Evolutionary conservation across 371 early-diverging fungal species (phyloP).

Genomic region (Parasitella parasitica): DNA sequence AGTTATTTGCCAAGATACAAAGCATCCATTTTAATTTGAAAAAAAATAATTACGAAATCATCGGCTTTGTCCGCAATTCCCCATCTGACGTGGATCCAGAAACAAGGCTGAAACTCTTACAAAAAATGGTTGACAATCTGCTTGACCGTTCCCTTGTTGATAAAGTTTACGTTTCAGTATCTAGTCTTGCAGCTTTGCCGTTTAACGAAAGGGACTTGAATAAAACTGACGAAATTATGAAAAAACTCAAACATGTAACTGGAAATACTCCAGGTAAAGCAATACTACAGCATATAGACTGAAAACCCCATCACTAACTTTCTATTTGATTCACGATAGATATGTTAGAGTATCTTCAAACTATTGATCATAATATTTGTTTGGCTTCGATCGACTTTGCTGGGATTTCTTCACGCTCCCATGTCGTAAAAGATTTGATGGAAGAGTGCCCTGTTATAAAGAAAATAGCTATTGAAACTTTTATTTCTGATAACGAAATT

Average conservation of each 20-base stretch:
- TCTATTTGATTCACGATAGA: conserved; percentile 21
- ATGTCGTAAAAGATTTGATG: conserved; percentile 18
- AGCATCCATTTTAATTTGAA: conserved; percentile 8
- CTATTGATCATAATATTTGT: conserved; percentile 16
- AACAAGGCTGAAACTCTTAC: conserved; percentile 4
- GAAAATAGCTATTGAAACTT: conserved; percentile 14
- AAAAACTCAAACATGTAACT: conserved; percentile 19
- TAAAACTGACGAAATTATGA: conserved; percentile 18
- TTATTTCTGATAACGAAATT: conserved; percentile 16
- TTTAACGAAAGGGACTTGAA: conserved; percentile 21
- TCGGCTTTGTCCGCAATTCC: conserved; percentile 11
- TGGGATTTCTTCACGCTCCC: conserved; percentile 16
- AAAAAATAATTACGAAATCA: conserved; percentile 15
- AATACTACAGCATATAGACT: conserved; percentile 18
- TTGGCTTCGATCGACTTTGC: conserved; percentile 19
- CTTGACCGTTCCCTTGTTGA: conserved; percentile 18
- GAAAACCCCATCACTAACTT: conserved; percentile 17
- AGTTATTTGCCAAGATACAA: conserved; percentile 10
- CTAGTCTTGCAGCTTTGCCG: conserved; percentile 16
- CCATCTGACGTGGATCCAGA: conserved; percentile 1
- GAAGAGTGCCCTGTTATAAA: conserved; percentile 17
- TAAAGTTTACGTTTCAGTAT: conserved; percentile 15
- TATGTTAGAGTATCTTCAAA: conserved; percentile 16
- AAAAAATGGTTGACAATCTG: conserved; percentile 15
- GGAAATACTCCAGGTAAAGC: conserved; percentile 23